Evolutionary conservation across 768 basidiomycete genomes (phyloP).

Genomic region (Podaxis sp.): DNA sequence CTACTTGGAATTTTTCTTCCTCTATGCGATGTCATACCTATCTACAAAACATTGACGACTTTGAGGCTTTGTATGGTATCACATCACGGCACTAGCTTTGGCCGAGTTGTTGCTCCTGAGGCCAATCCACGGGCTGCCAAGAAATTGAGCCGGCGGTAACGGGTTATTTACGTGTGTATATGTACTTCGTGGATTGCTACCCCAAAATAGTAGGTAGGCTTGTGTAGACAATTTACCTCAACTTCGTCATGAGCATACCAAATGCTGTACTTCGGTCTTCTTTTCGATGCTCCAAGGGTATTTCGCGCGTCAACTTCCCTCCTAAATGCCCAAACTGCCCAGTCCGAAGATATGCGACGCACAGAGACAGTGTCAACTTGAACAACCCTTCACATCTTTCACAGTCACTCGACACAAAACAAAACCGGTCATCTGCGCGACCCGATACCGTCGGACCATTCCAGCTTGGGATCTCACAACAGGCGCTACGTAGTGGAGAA

Average conservation of each 20-base stretch:
- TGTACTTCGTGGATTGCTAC: background rate
- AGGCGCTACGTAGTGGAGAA: slow-evolving; percentile 50
- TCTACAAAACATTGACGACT: background rate
- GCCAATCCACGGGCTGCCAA: background rate
- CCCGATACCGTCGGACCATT: slow-evolving; percentile 78
- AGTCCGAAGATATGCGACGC: slow-evolving; percentile 42
- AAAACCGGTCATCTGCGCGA: slow-evolving; percentile 35
- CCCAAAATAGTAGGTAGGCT: slow-evolving; percentile 13
- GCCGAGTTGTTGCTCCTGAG: too few species aligned
- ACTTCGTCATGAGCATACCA: slow-evolving; percentile 20
- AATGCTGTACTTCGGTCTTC: slow-evolving; percentile 7
- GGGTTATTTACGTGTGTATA: slow-evolving; percentile 27
- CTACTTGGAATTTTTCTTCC: background rate
- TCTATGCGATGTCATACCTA: background rate
- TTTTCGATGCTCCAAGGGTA: slow-evolving; percentile 5
- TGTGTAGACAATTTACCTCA: slow-evolving; percentile 8
- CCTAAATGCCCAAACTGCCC: background rate
- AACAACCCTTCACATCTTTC: slow-evolving; percentile 50
- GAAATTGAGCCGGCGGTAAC: slow-evolving; percentile 6
- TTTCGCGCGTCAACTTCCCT: background rate
- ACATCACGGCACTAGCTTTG: too few species aligned
- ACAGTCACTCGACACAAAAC: slow-evolving; percentile 63
- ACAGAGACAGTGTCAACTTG: slow-evolving; percentile 38
- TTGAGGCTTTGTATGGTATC: background rate
- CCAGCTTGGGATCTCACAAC: slow-evolving; percentile 65